Percentiles rank a stretch among this genome's conserved stretches.
Evolutionary conservation across 106 monocot genomes (phyloP).

Genomic region (Alisma plantagoaquatica): DNA sequence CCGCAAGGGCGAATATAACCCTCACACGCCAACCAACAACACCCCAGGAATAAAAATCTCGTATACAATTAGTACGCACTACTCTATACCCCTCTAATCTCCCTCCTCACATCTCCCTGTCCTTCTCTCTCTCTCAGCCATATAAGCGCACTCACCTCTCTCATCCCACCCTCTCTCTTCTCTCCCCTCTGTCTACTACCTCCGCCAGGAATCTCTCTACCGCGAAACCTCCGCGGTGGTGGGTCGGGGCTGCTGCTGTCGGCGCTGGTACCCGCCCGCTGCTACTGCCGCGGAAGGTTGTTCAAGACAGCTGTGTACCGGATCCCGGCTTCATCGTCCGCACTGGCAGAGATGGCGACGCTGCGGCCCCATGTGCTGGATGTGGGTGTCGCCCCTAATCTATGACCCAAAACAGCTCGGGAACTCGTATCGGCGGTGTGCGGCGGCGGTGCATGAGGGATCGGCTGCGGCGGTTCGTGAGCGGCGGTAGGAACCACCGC

Average conservation of each 20-base stretch:
- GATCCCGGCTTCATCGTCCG: too few relatives aligned
- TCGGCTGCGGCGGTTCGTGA: neutral
- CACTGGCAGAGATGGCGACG: neutral
- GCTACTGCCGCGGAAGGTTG: too few relatives aligned
- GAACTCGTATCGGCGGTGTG: neutral
- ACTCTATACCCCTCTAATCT: neutral
- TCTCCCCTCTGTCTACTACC: neutral
- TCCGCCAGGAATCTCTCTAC: neutral
- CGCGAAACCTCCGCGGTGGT: neutral
- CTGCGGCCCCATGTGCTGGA: neutral
- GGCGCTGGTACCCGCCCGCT: too few relatives aligned
- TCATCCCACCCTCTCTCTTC: neutral
- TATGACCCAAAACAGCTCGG: neutral
- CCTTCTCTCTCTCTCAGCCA: neutral
- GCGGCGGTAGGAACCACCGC: neutral
- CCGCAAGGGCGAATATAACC: too few relatives aligned
- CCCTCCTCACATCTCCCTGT: neutral
- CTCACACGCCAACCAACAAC: too few relatives aligned
- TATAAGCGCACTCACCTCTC: neutral
- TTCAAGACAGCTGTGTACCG: too few relatives aligned
- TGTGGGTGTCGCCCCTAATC: neutral
- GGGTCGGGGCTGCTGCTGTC: too few relatives aligned
- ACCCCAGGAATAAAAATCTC: too few relatives aligned
- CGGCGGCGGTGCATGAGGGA: slow-evolving; percentile 21
- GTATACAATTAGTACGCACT: too few relatives aligned